These are phyloP conservation scores for Suhomyces bokatorum DNA, from an alignment of 1,139 yeast species.

Conservation along the genomic window DNA sequence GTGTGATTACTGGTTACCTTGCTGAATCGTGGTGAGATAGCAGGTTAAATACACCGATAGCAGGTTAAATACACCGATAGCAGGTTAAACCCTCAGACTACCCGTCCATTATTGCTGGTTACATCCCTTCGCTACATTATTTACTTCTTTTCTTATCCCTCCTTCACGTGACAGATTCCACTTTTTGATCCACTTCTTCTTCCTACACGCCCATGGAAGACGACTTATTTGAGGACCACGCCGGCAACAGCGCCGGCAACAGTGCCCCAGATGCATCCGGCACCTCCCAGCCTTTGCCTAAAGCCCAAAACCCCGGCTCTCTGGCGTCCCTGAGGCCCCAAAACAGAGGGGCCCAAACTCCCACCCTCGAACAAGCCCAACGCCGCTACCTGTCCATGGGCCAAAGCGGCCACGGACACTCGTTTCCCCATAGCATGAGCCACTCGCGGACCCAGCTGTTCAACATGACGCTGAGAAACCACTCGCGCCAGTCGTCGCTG, in stretches of 20 bases:
- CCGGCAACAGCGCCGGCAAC: not conserved
- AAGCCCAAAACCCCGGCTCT: not conserved
- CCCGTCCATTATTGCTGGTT: not conserved
- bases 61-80: no score
- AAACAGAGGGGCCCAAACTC: slow-evolving; percentile 2
- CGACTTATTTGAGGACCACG: slow-evolving; percentile 14
- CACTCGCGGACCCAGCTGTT: slow-evolving; percentile 15
- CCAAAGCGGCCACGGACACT: not conserved
- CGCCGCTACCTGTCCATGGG: slow-evolving; percentile 9
- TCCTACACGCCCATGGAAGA: slow-evolving; percentile 8
- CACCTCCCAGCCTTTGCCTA: not conserved
- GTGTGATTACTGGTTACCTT: no score
- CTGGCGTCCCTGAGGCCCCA: not conserved
- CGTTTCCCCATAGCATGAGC: slow-evolving; percentile 7
- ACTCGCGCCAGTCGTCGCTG: slow-evolving; percentile 12
- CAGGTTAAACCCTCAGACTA: no score
- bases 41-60: no score
- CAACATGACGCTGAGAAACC: slow-evolving; percentile 9
- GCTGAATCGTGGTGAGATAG: no score
- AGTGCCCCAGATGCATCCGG: not conserved
- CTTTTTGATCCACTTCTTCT: slow-evolving; percentile 1
- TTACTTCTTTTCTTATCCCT: not conserved
- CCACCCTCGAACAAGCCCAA: slow-evolving; percentile 3
- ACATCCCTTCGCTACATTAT: not conserved
- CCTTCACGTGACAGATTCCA: no score